Conservation (phyloP, 768 basidiomycete genomes). For the Boletus tylopilopsis region DNA sequence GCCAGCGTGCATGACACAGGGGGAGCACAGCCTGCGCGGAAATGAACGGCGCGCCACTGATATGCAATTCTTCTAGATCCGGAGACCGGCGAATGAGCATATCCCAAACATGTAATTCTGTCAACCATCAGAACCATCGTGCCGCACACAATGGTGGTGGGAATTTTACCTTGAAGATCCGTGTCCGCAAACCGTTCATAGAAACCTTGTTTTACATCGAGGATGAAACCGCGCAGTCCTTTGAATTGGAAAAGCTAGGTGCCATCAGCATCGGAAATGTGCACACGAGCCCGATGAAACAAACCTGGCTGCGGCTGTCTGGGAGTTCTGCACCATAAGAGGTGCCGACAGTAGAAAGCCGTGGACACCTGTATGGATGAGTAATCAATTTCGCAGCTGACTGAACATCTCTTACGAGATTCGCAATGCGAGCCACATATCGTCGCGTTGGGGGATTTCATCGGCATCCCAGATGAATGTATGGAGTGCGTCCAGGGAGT, state of each 20-base stretch:
- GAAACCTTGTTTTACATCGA: conserved; percentile 58
- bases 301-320: conserved; percentile 55
- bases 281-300: conserved; percentile 22
- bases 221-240: conserved; percentile 57
- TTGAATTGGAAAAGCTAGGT: conserved; percentile 65
- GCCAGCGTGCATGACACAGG: conserved; percentile 64
- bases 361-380: conserved; percentile 52
- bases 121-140: neutral
- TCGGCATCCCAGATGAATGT: conserved; percentile 73
- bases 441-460: conserved; percentile 59
- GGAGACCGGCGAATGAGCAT: conserved; percentile 68
- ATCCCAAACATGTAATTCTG: conserved; percentile 48
- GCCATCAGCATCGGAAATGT: neutral
- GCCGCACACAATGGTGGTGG: neutral
- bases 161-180: conserved; percentile 50
- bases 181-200: conserved; percentile 56
- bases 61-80: conserved; percentile 59
- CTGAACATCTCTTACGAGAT: conserved; percentile 45
- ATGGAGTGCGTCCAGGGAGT: conserved; percentile 58
- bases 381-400: neutral
- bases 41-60: conserved; percentile 33
- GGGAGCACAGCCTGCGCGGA: conserved; percentile 46
- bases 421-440: conserved; percentile 76
- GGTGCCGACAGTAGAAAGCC: conserved; percentile 56
- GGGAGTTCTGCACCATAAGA: conserved; percentile 62